A percentile compares a stretch with the other conserved stretches of the same genome.
These are phyloP conservation scores for Pistacia vera DNA, from an alignment of 345 rosid species.

Conservation along the genomic window DNA sequence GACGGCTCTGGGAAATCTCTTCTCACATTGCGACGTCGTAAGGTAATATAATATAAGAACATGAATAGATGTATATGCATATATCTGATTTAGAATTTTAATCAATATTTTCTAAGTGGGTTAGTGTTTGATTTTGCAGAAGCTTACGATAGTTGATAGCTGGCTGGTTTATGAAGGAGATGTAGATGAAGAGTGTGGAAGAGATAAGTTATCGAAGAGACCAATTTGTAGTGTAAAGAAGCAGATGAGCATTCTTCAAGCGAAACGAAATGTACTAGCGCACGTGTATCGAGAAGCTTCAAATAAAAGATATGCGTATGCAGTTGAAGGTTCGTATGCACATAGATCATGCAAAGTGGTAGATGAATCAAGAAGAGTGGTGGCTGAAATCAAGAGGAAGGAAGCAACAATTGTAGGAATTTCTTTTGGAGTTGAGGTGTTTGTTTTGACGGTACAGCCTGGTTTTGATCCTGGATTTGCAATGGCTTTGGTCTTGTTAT, in stretches of 20 bases:
- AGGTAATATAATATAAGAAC: conserved; percentile 40
- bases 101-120: not conserved
- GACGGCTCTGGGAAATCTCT: conserved; percentile 73
- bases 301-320: conserved; percentile 42
- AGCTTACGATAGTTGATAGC: conserved; percentile 35
- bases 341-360: conserved; percentile 67
- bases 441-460: conserved; percentile 54
- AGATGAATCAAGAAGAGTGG: conserved; percentile 48
- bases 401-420: conserved; percentile 43
- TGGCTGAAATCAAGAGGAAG: conserved; percentile 81
- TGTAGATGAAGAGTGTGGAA: conserved; percentile 10
- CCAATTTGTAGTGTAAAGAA: conserved; percentile 60
- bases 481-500: conserved; percentile 71
- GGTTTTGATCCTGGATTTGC: conserved; percentile 68
- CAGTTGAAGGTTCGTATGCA: conserved; percentile 70
- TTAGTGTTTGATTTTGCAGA: conserved; percentile 31
- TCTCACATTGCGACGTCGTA: conserved; percentile 60
- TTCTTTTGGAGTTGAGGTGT: conserved; percentile 71
- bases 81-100: not conserved
- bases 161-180: conserved; percentile 81
- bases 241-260: conserved; percentile 40
- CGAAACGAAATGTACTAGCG: conserved; percentile 41
- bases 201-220: conserved; percentile 26
- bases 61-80: not conserved
- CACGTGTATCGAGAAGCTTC: conserved; percentile 36